phyloP scores from a whole-genome alignment of 495 filamentous ascomycete species.

The Penicillium daleae region DNA sequence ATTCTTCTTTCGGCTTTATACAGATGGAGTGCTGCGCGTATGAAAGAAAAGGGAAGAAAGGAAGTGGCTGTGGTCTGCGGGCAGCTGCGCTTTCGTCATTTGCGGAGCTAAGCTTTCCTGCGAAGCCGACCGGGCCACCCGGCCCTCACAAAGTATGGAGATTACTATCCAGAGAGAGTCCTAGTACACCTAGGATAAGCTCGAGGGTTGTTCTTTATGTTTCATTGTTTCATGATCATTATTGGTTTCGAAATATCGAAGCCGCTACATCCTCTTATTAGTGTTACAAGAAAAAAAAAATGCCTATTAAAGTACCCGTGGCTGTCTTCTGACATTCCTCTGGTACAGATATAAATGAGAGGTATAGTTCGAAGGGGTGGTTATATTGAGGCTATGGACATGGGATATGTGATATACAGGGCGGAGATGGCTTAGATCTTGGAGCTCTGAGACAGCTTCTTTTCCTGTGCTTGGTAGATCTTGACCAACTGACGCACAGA shows the following conservation, averaged over 20 bases:
- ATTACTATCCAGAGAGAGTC: too few species aligned
- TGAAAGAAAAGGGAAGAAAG: not conserved
- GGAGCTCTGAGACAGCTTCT: slow-evolving; percentile 54
- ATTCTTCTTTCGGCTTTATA: slow-evolving; percentile 8
- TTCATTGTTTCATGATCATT: too few species aligned
- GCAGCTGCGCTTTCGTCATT: slow-evolving; percentile 16
- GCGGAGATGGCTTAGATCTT: slow-evolving; percentile 35
- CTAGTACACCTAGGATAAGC: too few species aligned
- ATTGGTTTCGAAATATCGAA: too few species aligned
- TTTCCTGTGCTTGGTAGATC: slow-evolving; percentile 66
- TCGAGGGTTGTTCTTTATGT: not conserved
- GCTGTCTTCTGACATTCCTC: too few species aligned
- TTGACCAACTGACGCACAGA: slow-evolving; percentile 73
- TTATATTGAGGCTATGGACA: not conserved
- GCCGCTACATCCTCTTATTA: too few species aligned
- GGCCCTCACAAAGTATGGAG: not conserved
- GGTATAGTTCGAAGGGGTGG: too few species aligned
- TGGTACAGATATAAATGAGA: too few species aligned
- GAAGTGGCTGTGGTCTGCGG: not conserved
- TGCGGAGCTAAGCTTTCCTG: not conserved
- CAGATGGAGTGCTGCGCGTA: not conserved
- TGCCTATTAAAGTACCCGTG: too few species aligned
- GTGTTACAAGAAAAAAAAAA: too few species aligned
- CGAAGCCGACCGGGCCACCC: slow-evolving; percentile 1
- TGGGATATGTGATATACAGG: not conserved